Percentiles rank a stretch among this genome's conserved stretches.
These are phyloP conservation scores for Apophysomyces sp. DNA, from an alignment of 371 early-diverging fungal genomes.

Conservation along the genomic window DNA sequence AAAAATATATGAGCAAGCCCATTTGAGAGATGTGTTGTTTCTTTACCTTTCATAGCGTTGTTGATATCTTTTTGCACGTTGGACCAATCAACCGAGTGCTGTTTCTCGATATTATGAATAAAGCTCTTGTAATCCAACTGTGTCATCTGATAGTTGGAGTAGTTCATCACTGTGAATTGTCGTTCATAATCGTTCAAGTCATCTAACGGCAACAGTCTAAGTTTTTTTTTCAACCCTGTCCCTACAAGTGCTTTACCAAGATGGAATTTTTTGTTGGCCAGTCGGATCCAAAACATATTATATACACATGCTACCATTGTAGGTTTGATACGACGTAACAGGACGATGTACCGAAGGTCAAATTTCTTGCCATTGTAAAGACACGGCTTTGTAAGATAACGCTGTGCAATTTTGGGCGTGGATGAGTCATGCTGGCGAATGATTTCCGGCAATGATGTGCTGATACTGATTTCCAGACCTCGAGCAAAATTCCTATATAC, in stretches of 20 bases:
- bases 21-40: background rate
- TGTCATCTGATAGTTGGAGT: constrained; percentile 56
- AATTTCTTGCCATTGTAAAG: constrained; percentile 63
- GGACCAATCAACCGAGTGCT: constrained; percentile 47
- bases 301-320: constrained; percentile 44
- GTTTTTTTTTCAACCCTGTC: too few species aligned
- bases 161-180: constrained; percentile 63
- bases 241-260: too few species aligned
- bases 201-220: too few species aligned
- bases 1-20: background rate
- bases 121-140: constrained; percentile 57
- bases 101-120: constrained; percentile 59
- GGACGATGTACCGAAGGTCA: constrained; percentile 57
- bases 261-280: constrained; percentile 56
- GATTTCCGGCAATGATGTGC: constrained; percentile 40
- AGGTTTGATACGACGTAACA: constrained; percentile 45
- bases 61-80: constrained; percentile 52
- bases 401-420: constrained; percentile 55
- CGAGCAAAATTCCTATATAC: constrained; percentile 44
- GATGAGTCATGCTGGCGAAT: constrained; percentile 50
- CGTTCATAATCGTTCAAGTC: constrained; percentile 57
- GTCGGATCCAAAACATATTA: constrained; percentile 63
- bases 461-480: constrained; percentile 49
- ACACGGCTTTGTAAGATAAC: constrained; percentile 53
- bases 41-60: constrained; percentile 45